Evolutionary conservation across 176 grass and related monocot genomes (phyloP).

Genomic region (Aegilops longissima): DNA sequence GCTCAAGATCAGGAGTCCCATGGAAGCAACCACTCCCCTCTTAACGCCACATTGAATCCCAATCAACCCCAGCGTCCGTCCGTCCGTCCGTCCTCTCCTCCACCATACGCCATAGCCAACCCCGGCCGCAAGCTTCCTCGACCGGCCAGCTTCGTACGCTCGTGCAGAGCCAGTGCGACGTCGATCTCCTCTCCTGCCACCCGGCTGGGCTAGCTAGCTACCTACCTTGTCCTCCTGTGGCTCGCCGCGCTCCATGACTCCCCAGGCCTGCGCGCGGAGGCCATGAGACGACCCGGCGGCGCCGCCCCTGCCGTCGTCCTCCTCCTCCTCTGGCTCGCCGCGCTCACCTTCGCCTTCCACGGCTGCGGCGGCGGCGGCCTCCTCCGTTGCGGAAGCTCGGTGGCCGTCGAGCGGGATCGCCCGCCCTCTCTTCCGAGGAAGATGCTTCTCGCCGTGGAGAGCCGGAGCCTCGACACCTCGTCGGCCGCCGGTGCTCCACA

Average conservation of each 20-base stretch:
- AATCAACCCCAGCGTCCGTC: not conserved
- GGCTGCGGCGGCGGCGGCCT: not conserved
- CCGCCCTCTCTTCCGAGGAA: constrained; percentile 29
- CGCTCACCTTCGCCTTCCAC: constrained; percentile 63
- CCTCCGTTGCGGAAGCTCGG: not conserved
- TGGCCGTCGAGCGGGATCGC: not conserved
- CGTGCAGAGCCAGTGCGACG: not conserved
- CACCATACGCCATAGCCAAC: not conserved
- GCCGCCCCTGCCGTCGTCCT: not conserved
- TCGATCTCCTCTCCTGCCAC: too few relatives aligned
- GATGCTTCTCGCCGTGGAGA: constrained; percentile 39
- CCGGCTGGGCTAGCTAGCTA: not conserved
- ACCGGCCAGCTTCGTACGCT: not conserved
- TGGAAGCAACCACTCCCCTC: constrained; percentile 57
- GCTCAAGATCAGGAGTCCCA: constrained; percentile 4
- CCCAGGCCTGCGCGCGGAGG: constrained; percentile 33
- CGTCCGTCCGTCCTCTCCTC: not conserved
- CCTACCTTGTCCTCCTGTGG: not conserved
- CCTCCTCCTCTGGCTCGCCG: constrained; percentile 56
- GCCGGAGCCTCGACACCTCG: constrained; percentile 13
- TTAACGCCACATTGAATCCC: constrained; percentile 38
- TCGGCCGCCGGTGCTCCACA: not conserved
- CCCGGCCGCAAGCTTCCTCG: not conserved
- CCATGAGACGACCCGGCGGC: constrained; percentile 49
- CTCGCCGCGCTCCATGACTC: not conserved